Percentiles rank a stretch among this genome's conserved stretches.
Evolutionary conservation across 1,284 basidiomycete species (phyloP).

Genomic region (Mycosarcoma maydis): DNA sequence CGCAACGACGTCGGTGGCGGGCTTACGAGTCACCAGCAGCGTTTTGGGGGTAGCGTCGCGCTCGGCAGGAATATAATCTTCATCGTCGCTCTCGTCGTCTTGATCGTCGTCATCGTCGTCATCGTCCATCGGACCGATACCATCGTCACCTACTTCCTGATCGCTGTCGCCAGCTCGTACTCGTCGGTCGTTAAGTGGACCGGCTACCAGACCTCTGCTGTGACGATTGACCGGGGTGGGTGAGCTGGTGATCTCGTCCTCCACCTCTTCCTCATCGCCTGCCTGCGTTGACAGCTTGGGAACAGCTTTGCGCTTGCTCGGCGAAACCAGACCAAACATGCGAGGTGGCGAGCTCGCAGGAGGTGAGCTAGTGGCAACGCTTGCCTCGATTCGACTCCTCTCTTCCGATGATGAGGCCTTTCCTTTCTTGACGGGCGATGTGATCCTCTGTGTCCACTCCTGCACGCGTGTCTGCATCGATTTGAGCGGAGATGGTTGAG

Average conservation of each 20-base stretch:
- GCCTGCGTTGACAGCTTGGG: slow-evolving; percentile 1
- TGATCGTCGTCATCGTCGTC: slow-evolving; percentile 17
- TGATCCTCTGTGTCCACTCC: slow-evolving; percentile 25
- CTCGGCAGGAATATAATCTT: slow-evolving; percentile 37
- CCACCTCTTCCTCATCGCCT: slow-evolving; percentile 25
- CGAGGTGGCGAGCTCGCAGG: slow-evolving; percentile 36
- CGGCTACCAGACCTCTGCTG: slow-evolving; percentile 29
- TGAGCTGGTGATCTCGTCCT: slow-evolving; percentile 30
- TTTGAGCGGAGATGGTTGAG: slow-evolving; percentile 26
- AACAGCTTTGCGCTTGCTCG: slow-evolving; percentile 11
- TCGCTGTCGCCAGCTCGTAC: slow-evolving; percentile 42
- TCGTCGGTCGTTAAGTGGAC: slow-evolving; percentile 35
- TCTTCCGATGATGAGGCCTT: neutral
- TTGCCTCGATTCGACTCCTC: neutral
- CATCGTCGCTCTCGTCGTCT: slow-evolving; percentile 43
- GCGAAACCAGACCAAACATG: slow-evolving; percentile 18
- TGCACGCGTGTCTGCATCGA: slow-evolving; percentile 15
- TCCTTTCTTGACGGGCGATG: slow-evolving; percentile 42
- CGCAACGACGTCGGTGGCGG: neutral
- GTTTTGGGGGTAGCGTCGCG: neutral
- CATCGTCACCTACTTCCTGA: slow-evolving; percentile 15
- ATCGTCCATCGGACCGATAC: slow-evolving; percentile 13
- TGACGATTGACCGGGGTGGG: slow-evolving; percentile 32
- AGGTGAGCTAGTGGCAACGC: slow-evolving; percentile 22
- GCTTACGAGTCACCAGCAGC: slow-evolving; percentile 8